phyloP scores from a whole-genome alignment of 768 basidiomycete genomes.

The Hygrocybe coccinea region DNA sequence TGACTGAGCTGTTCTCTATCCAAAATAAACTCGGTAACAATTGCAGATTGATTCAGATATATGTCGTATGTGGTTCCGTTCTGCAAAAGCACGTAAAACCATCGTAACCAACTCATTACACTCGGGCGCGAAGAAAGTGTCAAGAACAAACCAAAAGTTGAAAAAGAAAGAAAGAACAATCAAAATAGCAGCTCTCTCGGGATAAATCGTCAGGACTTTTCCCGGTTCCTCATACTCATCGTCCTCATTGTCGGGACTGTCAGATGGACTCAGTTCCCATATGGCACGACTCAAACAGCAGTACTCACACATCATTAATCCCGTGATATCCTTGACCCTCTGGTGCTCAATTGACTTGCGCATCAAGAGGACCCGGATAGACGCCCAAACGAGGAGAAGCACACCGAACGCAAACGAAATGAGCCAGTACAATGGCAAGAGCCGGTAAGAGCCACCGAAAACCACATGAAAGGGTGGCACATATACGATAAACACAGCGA shows the following conservation, averaged over 20 bases:
- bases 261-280: neutral
- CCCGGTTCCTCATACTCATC: slow-evolving; percentile 52
- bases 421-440: slow-evolving; percentile 65
- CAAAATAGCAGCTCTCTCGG: neutral
- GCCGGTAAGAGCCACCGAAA: slow-evolving; percentile 54
- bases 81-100: neutral
- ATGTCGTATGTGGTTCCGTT: no score
- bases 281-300: neutral
- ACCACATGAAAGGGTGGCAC: slow-evolving; percentile 65
- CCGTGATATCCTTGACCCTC: slow-evolving; percentile 60
- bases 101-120: no score
- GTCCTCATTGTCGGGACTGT: slow-evolving; percentile 62
- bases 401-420: slow-evolving; percentile 58
- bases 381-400: slow-evolving; percentile 53
- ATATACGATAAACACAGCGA: slow-evolving; percentile 67
- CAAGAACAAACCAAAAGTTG: neutral
- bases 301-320: slow-evolving; percentile 66
- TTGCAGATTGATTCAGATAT: no score
- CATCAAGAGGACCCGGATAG: slow-evolving; percentile 52
- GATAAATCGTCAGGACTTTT: slow-evolving; percentile 1
- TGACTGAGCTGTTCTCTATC: no score
- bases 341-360: slow-evolving; percentile 51
- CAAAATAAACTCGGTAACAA: neutral
- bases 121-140: no score
- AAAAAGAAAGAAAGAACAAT: neutral